A percentile compares a stretch with the other conserved stretches of the same genome.
These are phyloP conservation scores for Symbiotaphrina buchneri DNA, from an alignment of 495 filamentous ascomycete genomes.

Conservation along the genomic window DNA sequence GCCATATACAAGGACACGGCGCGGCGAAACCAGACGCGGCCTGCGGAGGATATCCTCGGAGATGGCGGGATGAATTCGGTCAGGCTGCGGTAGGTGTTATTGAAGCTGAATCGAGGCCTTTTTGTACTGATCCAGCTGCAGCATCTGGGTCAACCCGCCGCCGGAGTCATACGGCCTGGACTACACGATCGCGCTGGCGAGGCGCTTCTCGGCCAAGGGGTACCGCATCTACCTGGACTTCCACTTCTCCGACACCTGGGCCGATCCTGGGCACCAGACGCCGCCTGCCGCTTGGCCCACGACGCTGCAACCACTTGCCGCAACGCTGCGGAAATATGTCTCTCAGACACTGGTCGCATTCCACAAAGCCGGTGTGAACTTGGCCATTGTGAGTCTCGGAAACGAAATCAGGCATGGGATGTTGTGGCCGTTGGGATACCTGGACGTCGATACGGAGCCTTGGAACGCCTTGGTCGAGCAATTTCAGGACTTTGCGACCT, in stretches of 20 bases:
- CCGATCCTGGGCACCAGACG: constrained; percentile 17
- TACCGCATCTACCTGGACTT: not conserved
- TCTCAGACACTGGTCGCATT: constrained; percentile 14
- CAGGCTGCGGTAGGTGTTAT: constrained; percentile 15
- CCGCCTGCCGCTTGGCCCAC: constrained; percentile 12
- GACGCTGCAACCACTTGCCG: constrained; percentile 7
- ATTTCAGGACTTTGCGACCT: constrained; percentile 14
- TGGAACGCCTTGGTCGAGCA: constrained; percentile 9
- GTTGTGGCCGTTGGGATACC: constrained; percentile 19
- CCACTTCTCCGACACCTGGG: constrained; percentile 14
- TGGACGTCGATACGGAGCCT: constrained; percentile 12
- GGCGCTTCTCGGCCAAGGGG: not conserved
- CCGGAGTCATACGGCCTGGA: not conserved
- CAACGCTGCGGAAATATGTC: constrained; percentile 14
- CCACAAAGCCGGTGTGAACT: constrained; percentile 9
- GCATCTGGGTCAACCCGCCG: not conserved
- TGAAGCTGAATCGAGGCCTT: constrained; percentile 10
- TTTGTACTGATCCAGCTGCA: too few species aligned
- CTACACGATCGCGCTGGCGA: not conserved
- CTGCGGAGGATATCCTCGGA: constrained; percentile 16
- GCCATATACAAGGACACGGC: constrained; percentile 15
- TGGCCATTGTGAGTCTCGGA: constrained; percentile 17
- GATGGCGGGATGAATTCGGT: constrained; percentile 20
- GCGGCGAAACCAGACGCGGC: constrained; percentile 12
- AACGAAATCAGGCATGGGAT: constrained; percentile 23